Conservation (phyloP, 2,329 filamentous ascomycete genomes). For the Colletotrichum salicis region DNA sequence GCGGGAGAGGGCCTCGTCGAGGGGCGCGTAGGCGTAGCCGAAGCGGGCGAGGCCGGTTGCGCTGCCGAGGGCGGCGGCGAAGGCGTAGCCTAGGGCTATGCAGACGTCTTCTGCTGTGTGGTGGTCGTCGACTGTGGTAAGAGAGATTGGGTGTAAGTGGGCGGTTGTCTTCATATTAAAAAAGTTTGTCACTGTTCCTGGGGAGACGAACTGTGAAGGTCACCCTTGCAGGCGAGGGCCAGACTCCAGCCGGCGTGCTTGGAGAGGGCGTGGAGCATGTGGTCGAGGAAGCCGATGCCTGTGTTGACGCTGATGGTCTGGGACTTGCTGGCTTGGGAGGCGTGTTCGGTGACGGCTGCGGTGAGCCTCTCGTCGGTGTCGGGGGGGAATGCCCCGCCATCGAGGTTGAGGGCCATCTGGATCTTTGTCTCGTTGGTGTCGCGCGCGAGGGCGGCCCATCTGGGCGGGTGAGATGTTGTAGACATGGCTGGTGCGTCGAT, state of each 20-base stretch:
- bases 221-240: slow-evolving; percentile 83
- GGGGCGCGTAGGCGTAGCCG: slow-evolving; percentile 89
- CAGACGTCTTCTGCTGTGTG: slow-evolving; percentile 97
- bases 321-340: slow-evolving; percentile 83
- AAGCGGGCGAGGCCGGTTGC: slow-evolving; percentile 88
- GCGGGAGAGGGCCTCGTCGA: slow-evolving; percentile 93
- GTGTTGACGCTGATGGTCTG: slow-evolving; percentile 91
- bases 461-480: slow-evolving; percentile 46
- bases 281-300: slow-evolving; percentile 96
- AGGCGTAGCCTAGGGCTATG: slow-evolving; percentile 87
- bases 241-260: slow-evolving; percentile 97
- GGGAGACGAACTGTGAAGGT: slow-evolving; percentile 80
- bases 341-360: slow-evolving; percentile 69
- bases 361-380: slow-evolving; percentile 68
- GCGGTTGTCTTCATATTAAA: not conserved
- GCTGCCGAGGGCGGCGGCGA: slow-evolving; percentile 81
- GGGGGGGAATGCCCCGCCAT: slow-evolving; percentile 82
- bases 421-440: slow-evolving; percentile 99
- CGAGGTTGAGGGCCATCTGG: slow-evolving; percentile 89
- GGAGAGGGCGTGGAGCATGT: slow-evolving; percentile 96
- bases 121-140: slow-evolving; percentile 86
- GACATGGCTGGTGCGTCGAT: slow-evolving; percentile 17
- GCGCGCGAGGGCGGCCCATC: slow-evolving; percentile 83
- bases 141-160: not conserved
- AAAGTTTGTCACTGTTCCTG: not conserved